Base-by-base conservation (phyloP, 2,329 filamentous ascomycete genomes). In the Pyricularia sp. region DNA sequence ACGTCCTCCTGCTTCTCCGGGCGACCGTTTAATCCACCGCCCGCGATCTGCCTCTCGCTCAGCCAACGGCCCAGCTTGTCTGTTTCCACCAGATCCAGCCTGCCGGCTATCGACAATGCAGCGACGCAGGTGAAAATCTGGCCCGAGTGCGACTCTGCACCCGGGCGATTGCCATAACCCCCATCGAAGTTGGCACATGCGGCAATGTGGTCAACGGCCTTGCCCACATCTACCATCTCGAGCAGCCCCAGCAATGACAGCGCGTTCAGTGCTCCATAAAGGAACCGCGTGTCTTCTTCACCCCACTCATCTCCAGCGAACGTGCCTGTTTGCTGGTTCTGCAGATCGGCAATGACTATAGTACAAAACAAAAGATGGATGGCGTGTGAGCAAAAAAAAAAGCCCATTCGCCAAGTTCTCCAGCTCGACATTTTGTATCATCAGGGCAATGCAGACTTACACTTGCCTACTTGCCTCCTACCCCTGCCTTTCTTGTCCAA, bases 241-340 rank as follows among this genome's bases (percentile, higher is more conserved):
- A 96, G 81, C 50, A 94, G 83, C 6, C 87, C 86, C 23, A 99
- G 84, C 11, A 99, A 86, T 0, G 94, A 97, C 20, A 99, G 84
- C 0, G 93, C 92, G 77, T 96, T 97, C 69, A 99, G 84, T 9
- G 93, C 93, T 50, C 91, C 91, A 76, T 97, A 98, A 12, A 99
- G 84, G 77, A 99, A 99, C 28, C 95, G 89, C 0, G 95, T 98
- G 79, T 99, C 95, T 71, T 91, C 90, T 79, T 99, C 95, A 36
- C 95, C 95, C 94, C 94, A 99, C 78, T 97, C 90, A 76, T 99
- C 95, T 66, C 95, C 95, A 68, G 90, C 88, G 78, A 99, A 98
- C 0, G 92, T 95, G 70, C 95, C 95, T 3, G 90, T 92, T 69
- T 90, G 83, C 25, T 81, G 83, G 76, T 97, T 90, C 76, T 99